Base-by-base conservation (phyloP, 345 rosid genomes). In the Adansonia digitata region DNA sequence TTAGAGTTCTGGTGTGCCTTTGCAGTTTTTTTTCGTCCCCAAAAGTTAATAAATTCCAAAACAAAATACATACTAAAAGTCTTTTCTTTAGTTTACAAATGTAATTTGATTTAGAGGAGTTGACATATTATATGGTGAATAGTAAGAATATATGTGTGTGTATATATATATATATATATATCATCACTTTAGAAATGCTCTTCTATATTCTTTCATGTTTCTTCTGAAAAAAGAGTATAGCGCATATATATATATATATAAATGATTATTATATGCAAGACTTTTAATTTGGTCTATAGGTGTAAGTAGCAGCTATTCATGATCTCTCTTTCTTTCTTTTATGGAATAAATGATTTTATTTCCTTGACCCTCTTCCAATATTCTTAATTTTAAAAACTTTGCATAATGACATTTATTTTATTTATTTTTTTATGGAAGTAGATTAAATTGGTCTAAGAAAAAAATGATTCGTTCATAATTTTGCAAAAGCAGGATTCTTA, bases 401-500 rank as follows among this genome's bases (percentile, higher is more conserved):
- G 72, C 57, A 62, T 79, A 9, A 70, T 79, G 17, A 10, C 4
- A 5, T 29, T 39, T 7, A 4, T 3, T 55, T 55, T 7, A 2
- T 11, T 31, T 31, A 1, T 53, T 53, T 53, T 9, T 9, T 3
- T 20, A 17, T 11, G 1, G 2, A n/a, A 52, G 56, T n/a, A 51
- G n/a, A 53, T 51, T 31, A 31, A 31, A 31, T 51, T 5, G 6
- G n/a, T n/a, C n/a, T 2, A 12, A 11, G 7, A 3, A 26, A 9
- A n/a, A 26, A 2, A 24, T 11, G 2, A 4, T 14, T 26, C 26
- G 5, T 37, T 37, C 63, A 46, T 42, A 26, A n/a, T 56, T 43
- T 24, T 66, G 71, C n/a, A 15, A 42, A 42, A 43, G 35, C 79
- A 90, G 92, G 95, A 90, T 81, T 90, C 89, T 11, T 90, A 86